Evolutionary conservation across 345 rosid genomes (phyloP).

Genomic region (Crucihimalaya himalaica): DNA sequence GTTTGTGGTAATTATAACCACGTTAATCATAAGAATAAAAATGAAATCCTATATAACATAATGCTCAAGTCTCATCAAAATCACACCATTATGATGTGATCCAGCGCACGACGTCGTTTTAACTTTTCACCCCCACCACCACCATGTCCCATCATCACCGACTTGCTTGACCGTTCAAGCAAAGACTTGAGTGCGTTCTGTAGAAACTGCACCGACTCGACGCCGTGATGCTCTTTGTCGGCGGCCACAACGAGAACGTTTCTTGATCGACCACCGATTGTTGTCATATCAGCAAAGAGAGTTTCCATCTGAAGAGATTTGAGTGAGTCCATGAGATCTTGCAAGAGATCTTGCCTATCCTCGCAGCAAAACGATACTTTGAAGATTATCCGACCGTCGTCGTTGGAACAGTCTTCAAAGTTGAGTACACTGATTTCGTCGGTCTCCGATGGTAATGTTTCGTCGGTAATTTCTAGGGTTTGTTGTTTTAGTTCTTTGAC

Average conservation of each 20-base stretch:
- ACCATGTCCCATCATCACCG: conserved; percentile 30
- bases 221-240: conserved; percentile 59
- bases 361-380: conserved; percentile 88
- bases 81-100: conserved; percentile 54
- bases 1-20: conserved; percentile 14
- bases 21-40: conserved; percentile 17
- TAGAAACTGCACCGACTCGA: conserved; percentile 77
- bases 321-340: conserved; percentile 67
- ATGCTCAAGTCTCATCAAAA: conserved; percentile 26
- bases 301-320: conserved; percentile 78
- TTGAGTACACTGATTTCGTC: conserved; percentile 79
- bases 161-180: conserved; percentile 67
- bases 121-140: conserved; percentile 49
- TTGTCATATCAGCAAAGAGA: conserved; percentile 71
- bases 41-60: conserved; percentile 14
- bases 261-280: conserved; percentile 72
- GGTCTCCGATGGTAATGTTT: conserved; percentile 72
- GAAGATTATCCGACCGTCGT: conserved; percentile 54
- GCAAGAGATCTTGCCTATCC: conserved; percentile 74
- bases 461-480: conserved; percentile 61
- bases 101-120: conserved; percentile 73
- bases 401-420: conserved; percentile 53
- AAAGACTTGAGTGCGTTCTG: conserved; percentile 75
- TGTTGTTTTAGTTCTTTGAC: conserved; percentile 83
- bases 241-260: conserved; percentile 71